Base-by-base conservation (phyloP, 352 stramenopile genomes). In the Pythium utonaiense region DNA sequence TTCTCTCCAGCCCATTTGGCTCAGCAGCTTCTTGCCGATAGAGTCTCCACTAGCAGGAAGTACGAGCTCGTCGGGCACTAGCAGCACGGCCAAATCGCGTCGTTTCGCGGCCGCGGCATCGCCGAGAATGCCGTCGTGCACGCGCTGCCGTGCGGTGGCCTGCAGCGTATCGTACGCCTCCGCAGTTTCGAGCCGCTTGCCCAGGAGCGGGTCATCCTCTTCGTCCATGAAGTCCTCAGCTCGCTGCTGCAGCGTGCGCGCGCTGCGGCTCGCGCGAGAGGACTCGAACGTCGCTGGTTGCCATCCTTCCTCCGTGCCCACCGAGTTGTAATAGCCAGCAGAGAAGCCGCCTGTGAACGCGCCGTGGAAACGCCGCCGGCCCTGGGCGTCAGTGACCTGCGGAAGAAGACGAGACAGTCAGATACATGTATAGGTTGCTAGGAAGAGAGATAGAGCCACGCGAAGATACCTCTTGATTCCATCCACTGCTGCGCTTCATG, bases 191-290 rank as follows among this genome's bases (percentile, higher is more conserved):
- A 95, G 73, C 47, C 78, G 75, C 42, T 87, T 82, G 17, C 91
- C 86, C 6, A 95, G 75, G 14, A 98, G 69, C 10, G 90, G 87
- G 45, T 96, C 90, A 66, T 98, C 92, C 5, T 98, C 92, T 34
- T 96, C 87, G 60, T 98, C 92, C 89, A 98, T 97, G 48, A 97
- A 98, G 69, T 98, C 92, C 73, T 97, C 88, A 2, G 88, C 71
- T 30, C 78, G 78, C 53, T 96, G 87, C 36, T 79, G 24, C n/a
- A 16, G 19, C 8, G 31, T 8, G 7, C 42, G 14, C 25, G 55
- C 16, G 77, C 50, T 6, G 65, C 54, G 34, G 47, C 40, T 30
- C 73, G 74, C 55, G 19, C 90, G 77, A 19, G 91, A 97, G 4
- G 89, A 97, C 7, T 74, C 73, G 64, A 97, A 97, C 14, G 75